phyloP scores from a whole-genome alignment of 1,139 yeast genomes.

The Lodderomyces theae region DNA sequence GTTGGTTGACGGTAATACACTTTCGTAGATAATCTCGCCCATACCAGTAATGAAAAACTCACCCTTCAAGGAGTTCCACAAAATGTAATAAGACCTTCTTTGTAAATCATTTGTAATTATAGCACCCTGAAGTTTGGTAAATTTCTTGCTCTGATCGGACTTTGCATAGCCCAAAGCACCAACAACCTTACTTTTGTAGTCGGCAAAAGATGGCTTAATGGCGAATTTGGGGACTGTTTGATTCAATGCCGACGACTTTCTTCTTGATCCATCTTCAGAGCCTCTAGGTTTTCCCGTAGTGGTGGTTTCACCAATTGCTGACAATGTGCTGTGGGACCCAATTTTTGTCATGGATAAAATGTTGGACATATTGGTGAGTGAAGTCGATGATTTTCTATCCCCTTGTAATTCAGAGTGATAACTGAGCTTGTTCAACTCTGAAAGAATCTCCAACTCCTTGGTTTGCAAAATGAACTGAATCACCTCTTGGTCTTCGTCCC shows the following conservation, averaged over 20 bases:
- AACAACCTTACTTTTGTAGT: conserved; percentile 13
- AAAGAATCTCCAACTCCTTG: conserved; percentile 36
- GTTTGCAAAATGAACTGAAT: conserved; percentile 33
- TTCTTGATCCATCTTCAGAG: conserved; percentile 13
- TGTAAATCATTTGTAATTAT: conserved; percentile 41
- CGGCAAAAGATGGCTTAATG: conserved; percentile 27
- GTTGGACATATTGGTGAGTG: conserved; percentile 31
- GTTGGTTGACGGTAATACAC: conserved; percentile 12
- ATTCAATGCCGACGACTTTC: conserved; percentile 29
- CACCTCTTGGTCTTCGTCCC: conserved; percentile 30
- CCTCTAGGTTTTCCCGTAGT: background rate
- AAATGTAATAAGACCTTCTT: conserved; percentile 33
- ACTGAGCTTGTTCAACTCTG: conserved; percentile 36
- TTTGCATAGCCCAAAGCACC: conserved; percentile 9
- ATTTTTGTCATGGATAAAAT: conserved; percentile 24
- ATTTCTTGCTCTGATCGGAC: conserved; percentile 14
- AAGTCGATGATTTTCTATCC: conserved; percentile 33
- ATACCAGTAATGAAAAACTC: conserved; percentile 29
- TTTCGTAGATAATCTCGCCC: conserved; percentile 32
- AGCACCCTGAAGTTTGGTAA: conserved; percentile 34
- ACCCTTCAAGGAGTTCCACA: conserved; percentile 31
- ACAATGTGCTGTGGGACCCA: conserved; percentile 24
- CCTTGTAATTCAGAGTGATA: conserved; percentile 37
- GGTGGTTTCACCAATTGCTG: conserved; percentile 18
- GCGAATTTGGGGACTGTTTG: conserved; percentile 31